A percentile compares a stretch with the other conserved stretches of the same genome.
phyloP scores from a whole-genome alignment of 2,329 filamentous ascomycete genomes.

The Trichoderma sp. region DNA sequence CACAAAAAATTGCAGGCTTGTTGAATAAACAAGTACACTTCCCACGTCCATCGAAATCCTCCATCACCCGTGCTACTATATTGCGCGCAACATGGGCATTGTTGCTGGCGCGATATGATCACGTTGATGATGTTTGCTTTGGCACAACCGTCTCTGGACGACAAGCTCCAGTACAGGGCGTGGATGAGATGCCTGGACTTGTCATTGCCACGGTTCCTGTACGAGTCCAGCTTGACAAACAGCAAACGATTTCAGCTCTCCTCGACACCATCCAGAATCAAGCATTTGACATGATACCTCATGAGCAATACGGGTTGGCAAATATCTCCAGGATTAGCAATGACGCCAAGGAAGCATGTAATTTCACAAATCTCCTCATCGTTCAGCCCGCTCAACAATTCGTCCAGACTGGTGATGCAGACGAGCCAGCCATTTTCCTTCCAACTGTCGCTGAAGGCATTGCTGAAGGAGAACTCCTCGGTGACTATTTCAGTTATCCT shows the following conservation, averaged over 20 bases:
- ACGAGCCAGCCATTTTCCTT: background rate
- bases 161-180: conserved; percentile 21
- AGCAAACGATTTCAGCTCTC: background rate
- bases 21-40: background rate
- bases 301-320: conserved; percentile 9
- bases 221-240: background rate
- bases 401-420: background rate
- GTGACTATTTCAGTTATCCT: background rate
- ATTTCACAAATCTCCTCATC: conserved; percentile 1
- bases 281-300: background rate
- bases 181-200: conserved; percentile 24
- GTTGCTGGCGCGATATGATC: conserved; percentile 35
- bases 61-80: conserved; percentile 20
- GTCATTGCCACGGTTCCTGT: conserved; percentile 25
- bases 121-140: conserved; percentile 24
- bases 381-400: conserved; percentile 2
- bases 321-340: background rate
- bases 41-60: background rate
- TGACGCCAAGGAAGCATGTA: conserved; percentile 4
- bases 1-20: background rate
- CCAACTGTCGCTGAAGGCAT: background rate
- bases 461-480: background rate
- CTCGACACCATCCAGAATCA: conserved; percentile 4
- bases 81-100: conserved; percentile 14
- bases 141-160: conserved; percentile 25